These are phyloP conservation scores for Xylaria sp. DNA, from an alignment of 495 filamentous ascomycete species.

Conservation along the genomic window DNA sequence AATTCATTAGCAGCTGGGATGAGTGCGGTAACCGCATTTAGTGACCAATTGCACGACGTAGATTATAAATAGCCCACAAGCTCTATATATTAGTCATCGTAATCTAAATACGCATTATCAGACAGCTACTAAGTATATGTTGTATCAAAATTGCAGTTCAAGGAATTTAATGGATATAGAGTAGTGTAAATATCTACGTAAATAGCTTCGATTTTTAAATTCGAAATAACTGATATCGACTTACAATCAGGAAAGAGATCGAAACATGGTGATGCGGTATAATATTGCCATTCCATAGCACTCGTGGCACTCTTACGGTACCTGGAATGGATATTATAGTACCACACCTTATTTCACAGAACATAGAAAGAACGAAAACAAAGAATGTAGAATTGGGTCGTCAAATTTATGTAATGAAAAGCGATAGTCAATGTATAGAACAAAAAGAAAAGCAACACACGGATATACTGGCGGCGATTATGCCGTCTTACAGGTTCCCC, in stretches of 20 bases:
- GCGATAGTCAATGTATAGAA: neutral
- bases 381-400: neutral
- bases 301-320: neutral
- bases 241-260: too few species aligned
- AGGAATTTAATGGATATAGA: neutral
- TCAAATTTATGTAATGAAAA: neutral
- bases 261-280: too few species aligned
- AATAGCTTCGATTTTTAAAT: too few species aligned
- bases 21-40: neutral
- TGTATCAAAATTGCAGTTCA: too few species aligned
- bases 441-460: neutral
- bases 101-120: too few species aligned
- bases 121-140: too few species aligned
- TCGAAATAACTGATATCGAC: too few species aligned
- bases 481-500: neutral
- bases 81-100: neutral
- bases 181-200: too few species aligned
- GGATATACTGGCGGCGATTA: conserved; percentile 6
- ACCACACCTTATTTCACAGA: neutral
- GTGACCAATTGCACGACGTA: conserved; percentile 3
- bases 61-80: neutral
- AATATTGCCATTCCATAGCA: too few species aligned
- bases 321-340: too few species aligned
- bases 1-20: neutral
- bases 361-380: neutral